Conservation (phyloP, 2,329 filamentous ascomycete species). For the Aspergillus thermomutatus region DNA sequence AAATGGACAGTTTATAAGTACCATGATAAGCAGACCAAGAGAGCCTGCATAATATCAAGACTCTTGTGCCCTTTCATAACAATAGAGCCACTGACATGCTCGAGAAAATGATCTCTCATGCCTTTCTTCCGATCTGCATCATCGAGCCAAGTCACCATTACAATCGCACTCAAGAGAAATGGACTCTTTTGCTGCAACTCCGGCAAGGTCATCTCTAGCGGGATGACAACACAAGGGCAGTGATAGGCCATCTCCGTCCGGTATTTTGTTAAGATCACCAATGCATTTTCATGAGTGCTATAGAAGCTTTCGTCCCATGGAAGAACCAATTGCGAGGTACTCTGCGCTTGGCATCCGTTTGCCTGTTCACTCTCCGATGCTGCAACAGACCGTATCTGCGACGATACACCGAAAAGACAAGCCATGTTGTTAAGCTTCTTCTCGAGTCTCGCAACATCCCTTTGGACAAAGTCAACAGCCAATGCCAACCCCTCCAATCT, state of each 20-base stretch:
- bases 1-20: slow-evolving; percentile 22
- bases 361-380: neutral
- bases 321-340: slow-evolving; percentile 11
- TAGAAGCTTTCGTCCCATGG: neutral
- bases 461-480: neutral
- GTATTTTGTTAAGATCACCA: slow-evolving; percentile 10
- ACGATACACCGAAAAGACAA: slow-evolving; percentile 10
- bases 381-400: neutral
- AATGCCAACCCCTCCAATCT: neutral
- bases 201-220: slow-evolving; percentile 9
- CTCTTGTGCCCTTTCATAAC: slow-evolving; percentile 41
- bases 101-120: slow-evolving; percentile 8
- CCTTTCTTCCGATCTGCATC: slow-evolving; percentile 11
- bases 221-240: slow-evolving; percentile 26
- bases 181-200: slow-evolving; percentile 20
- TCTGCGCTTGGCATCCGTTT: neutral
- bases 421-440: slow-evolving; percentile 27
- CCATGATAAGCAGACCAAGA: slow-evolving; percentile 48
- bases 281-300: slow-evolving; percentile 8
- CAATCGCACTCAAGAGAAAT: slow-evolving; percentile 20
- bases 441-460: slow-evolving; percentile 24
- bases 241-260: slow-evolving; percentile 15
- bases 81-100: slow-evolving; percentile 42
- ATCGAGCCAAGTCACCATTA: slow-evolving; percentile 15
- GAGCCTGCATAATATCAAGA: slow-evolving; percentile 47